Conservation (phyloP, 331 rosid genomes). For the Spiraea crenata region DNA sequence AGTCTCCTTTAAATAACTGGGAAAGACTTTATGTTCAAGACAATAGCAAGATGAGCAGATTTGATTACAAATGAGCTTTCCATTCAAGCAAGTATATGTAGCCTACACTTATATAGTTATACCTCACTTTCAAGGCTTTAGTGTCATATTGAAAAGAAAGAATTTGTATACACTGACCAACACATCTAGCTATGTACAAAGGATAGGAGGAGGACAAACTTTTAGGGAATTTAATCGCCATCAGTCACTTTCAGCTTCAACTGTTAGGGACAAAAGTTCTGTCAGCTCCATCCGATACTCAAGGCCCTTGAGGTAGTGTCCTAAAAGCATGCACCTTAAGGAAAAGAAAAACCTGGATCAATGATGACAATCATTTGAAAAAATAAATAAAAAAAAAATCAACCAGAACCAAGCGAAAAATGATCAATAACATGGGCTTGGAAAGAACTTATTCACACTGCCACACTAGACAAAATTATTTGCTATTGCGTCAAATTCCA, state of each 20-base stretch:
- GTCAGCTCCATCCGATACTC: constrained; percentile 81
- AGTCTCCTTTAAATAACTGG: not conserved
- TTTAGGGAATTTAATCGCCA: constrained; percentile 35
- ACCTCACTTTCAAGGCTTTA: constrained; percentile 7
- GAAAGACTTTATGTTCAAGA: not conserved
- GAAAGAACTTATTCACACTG: too few species aligned
- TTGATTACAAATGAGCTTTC: not conserved
- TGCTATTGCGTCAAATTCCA: too few species aligned
- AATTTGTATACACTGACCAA: constrained; percentile 3
- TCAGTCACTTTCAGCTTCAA: constrained; percentile 37
- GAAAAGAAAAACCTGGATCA: not conserved
- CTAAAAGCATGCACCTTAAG: constrained; percentile 87
- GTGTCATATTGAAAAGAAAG: not conserved
- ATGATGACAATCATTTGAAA: not conserved
- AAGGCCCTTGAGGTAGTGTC: constrained; percentile 87
- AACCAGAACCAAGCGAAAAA: not conserved
- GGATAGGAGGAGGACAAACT: constrained; percentile 26
- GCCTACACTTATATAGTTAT: constrained; percentile 3
- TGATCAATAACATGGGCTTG: not conserved
- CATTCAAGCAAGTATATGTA: not conserved
- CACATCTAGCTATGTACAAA: constrained; percentile 37
- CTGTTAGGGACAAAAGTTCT: constrained; percentile 62
- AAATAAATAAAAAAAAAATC: not conserved
- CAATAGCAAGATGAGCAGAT: constrained; percentile 15
- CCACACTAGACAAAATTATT: too few species aligned